Base-by-base conservation (phyloP, 2,329 filamentous ascomycete species). In the Aureobasidium mangrovei region DNA sequence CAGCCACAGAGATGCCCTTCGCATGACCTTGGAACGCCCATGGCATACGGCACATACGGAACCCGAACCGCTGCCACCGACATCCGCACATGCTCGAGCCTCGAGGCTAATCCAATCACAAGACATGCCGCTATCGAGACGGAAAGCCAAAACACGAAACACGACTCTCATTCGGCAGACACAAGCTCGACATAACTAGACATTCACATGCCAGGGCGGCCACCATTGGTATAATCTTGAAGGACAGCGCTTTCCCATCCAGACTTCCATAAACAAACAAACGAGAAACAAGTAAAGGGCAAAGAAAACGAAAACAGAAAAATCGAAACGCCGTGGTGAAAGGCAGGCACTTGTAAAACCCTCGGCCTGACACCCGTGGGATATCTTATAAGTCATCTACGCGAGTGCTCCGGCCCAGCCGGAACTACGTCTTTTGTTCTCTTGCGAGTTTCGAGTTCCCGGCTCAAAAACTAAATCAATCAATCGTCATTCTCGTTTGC, bases 401-500 rank as follows among this genome's bases (percentile, higher is more conserved):
- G 38, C 40, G 38, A 44, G 41, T 40, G 49, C 33, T 53, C 40
- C 49, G 40, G 49, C 41, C 40, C 48, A 38, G 49, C 41, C 49
- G 49, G 39, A 53, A 53, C 49, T 41, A 38, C 52, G 41, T 54
- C n/a, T 39, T 12, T n/a, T 12, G 24, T 36, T 44, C 32, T 53
- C 41, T 45, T 18, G 18, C 18, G 18, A 18, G 18, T 18, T 18
- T 18, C 18, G 18, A 18, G 28, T 33, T 46, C 52, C 35, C 27
- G 29, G 38, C 39, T 39, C 32, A 36, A 53, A 40, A 31, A 12
- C 12, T 18, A 27, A 46, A 45, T 54, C 43, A 77, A 62, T 77
- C 74, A 62, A 77, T 77, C 52, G 72, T 74, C 74, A 77, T 77
- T 56, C 66, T 58, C 38, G 58, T 57, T 41, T 61, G 61, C 35